A percentile compares a stretch with the other conserved stretches of the same genome.
These are phyloP conservation scores for Geoglossum glabrum DNA, from an alignment of 495 filamentous ascomycete genomes.

Conservation along the genomic window DNA sequence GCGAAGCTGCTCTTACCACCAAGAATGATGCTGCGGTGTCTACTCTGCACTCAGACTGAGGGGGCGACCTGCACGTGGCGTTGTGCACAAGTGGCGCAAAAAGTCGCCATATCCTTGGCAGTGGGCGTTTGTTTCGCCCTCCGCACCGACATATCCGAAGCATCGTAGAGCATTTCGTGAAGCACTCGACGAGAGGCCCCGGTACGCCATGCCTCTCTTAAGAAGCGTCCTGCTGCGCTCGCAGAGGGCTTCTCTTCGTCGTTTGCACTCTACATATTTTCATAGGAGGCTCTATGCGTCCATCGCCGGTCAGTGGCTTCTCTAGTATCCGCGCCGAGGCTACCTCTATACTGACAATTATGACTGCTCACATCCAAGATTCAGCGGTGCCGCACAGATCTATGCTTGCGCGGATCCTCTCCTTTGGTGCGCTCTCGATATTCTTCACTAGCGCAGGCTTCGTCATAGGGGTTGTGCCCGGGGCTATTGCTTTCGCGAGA, in stretches of 20 bases:
- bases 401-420: conserved; percentile 8
- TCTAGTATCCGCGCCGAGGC: neutral
- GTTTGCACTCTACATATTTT: neutral
- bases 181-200: neutral
- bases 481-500: conserved; percentile 31
- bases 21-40: no score
- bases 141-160: conserved; percentile 5
- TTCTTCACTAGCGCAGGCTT: conserved; percentile 31
- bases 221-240: neutral
- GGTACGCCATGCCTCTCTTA: conserved; percentile 3
- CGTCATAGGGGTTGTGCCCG: conserved; percentile 30
- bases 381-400: neutral
- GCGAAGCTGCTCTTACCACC: no score
- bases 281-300: neutral
- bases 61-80: no score
- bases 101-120: no score
- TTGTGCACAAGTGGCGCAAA: no score
- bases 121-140: no score
- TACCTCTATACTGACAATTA: neutral
- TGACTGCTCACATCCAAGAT: neutral
- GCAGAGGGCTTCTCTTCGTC: neutral
- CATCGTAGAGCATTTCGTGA: neutral
- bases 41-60: no score
- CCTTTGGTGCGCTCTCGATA: conserved; percentile 20
- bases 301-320: neutral